phyloP scores from a whole-genome alignment of 768 basidiomycete species.

The Podaxis sp. region DNA sequence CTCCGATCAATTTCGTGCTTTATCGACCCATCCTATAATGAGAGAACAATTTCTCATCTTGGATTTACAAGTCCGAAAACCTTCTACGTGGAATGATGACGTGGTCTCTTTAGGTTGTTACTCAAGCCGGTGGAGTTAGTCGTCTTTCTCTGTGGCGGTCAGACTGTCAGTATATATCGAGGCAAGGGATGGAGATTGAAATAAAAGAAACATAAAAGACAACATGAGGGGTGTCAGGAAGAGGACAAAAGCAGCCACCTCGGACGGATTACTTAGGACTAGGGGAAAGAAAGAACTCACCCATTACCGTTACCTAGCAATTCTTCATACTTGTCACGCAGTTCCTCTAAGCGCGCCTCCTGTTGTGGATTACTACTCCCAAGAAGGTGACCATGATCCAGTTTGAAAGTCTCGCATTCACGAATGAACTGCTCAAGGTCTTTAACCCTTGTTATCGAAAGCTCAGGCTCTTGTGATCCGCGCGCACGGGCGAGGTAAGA shows the following conservation, averaged over 20 bases:
- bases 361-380: constrained; percentile 28
- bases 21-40: no score
- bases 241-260: neutral
- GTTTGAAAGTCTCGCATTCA: constrained; percentile 53
- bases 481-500: constrained; percentile 72
- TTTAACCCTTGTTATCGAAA: constrained; percentile 52
- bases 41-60: neutral
- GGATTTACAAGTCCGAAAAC: neutral
- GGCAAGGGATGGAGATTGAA: neutral
- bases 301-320: constrained; percentile 30
- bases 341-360: constrained; percentile 28
- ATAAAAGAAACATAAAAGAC: neutral
- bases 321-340: constrained; percentile 29
- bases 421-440: constrained; percentile 70
- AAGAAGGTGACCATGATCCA: constrained; percentile 52
- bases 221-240: neutral
- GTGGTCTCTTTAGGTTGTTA: neutral
- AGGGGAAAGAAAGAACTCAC: constrained; percentile 14
- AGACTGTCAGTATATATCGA: neutral
- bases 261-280: no score
- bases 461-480: constrained; percentile 69
- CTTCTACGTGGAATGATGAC: neutral
- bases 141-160: neutral
- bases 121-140: neutral
- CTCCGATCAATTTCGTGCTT: no score